A percentile compares a stretch with the other conserved stretches of the same genome.
Conservation (phyloP, 805 yeast genomes). For the Kluyveromyces aestuarii region DNA sequence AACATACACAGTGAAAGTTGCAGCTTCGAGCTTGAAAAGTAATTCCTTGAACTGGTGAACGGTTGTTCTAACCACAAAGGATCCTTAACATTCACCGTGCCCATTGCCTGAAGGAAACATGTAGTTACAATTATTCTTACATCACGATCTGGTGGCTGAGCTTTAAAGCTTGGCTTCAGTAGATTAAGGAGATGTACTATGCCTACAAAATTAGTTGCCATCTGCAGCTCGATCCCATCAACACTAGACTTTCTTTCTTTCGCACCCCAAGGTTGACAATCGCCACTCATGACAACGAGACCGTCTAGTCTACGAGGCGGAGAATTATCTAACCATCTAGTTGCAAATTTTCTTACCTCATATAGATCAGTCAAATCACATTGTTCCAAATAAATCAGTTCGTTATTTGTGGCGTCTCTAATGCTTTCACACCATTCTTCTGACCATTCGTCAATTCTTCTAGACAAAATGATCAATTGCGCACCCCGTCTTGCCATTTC, state of each 20-base stretch:
- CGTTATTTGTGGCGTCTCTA: constrained; percentile 59
- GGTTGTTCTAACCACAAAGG: constrained; percentile 50
- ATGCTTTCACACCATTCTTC: constrained; percentile 73
- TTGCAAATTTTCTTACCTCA: constrained; percentile 81
- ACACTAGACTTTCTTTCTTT: constrained; percentile 51
- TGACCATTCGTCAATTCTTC: constrained; percentile 65
- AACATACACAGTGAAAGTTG: constrained; percentile 65
- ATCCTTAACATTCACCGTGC: constrained; percentile 50
- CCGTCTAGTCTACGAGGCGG: constrained; percentile 92
- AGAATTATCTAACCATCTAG: constrained; percentile 83
- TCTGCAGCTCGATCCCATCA: constrained; percentile 84
- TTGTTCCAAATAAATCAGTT: constrained; percentile 79
- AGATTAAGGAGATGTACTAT: constrained; percentile 75
- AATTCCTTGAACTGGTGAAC: constrained; percentile 64
- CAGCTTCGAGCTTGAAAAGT: constrained; percentile 76
- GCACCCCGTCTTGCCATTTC: constrained; percentile 81
- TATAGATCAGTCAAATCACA: constrained; percentile 70
- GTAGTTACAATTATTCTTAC: constrained; percentile 74
- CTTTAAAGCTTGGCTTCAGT: constrained; percentile 72
- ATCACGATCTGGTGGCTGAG: constrained; percentile 92
- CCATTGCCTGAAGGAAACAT: constrained; percentile 72
- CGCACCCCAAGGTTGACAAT: constrained; percentile 59
- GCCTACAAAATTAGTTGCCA: constrained; percentile 72
- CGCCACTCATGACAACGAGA: constrained; percentile 80
- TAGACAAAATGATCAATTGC: constrained; percentile 65